Base-by-base conservation (phyloP, 129 eudicot species). In the Saussurea involucrata region DNA sequence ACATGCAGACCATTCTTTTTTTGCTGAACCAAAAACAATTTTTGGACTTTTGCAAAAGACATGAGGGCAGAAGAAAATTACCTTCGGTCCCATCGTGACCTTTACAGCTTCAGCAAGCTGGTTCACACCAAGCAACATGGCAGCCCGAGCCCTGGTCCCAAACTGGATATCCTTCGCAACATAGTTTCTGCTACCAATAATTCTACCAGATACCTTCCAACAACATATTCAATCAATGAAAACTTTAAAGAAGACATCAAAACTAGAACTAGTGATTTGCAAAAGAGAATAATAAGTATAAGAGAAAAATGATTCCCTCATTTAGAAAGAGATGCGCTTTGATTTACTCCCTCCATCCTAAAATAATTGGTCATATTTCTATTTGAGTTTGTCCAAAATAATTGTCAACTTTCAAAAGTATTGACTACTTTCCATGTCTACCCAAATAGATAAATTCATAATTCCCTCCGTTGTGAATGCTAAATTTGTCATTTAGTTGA, bases 1-100 rank as follows among this genome's bases (percentile, higher is more conserved):
- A 18, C 12, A 60, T 60, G 28, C 65, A 60, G 12, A 22, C 25
- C 25, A 7, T n/a, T 49, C 15, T 17, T 57, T 6, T 58, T 57
- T 57, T 57, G 24, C 25, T 27, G 7, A 58, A 58, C 12, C 24
- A 58, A 21, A 58, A 5, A 70, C 75, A 42, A 44, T n/a, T n/a
- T 24, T 32, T 42, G 25, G 36, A 24, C 65, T 24, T 27, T 5
- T 71, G n/a, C 40, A 67, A 29, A 24, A 18, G 25, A 73, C 15
- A 21, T 6, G 27, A 58, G 36, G 27, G 8, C 22, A 27, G 40
- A 64, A 55, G 5, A 28, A 5, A 65, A 24, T 57, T 83, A 94
- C 98, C 96, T 94, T 89, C 12, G 98, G 98, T 72, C 98, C 98
- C 98, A 94, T 94, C 22, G 98, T 94, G 85, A 94, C 97, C 75